A percentile compares a stretch with the other conserved stretches of the same genome.
Conservation (phyloP, 345 rosid species). For the Corchorus olitorius region DNA sequence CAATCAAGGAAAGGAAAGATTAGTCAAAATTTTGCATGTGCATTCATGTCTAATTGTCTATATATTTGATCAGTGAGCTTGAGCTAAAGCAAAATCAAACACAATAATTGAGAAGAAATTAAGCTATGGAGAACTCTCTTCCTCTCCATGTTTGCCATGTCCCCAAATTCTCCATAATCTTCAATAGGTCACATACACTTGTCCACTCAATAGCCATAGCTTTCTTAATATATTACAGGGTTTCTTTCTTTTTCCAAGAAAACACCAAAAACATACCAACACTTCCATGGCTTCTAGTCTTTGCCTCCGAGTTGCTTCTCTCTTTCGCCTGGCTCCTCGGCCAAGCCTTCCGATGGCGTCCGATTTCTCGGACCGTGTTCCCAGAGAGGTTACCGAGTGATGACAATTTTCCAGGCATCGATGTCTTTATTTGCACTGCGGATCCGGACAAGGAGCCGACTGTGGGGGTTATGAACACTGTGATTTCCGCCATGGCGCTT, state of each 20-base stretch:
- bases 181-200: slow-evolving; percentile 31
- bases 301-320: slow-evolving; percentile 31
- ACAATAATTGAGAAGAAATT: neutral
- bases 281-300: slow-evolving; percentile 35
- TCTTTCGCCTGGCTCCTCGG: slow-evolving; percentile 37
- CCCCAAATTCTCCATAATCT: slow-evolving; percentile 23
- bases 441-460: slow-evolving; percentile 40
- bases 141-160: slow-evolving; percentile 34
- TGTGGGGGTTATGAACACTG: slow-evolving; percentile 36
- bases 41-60: too few species aligned
- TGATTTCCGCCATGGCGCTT: slow-evolving; percentile 37
- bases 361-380: slow-evolving; percentile 33
- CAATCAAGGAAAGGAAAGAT: too few species aligned
- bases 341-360: slow-evolving; percentile 36
- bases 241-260: slow-evolving; percentile 30
- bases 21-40: too few species aligned
- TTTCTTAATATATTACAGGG: slow-evolving; percentile 35
- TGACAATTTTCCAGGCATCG: slow-evolving; percentile 28
- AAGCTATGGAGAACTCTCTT: slow-evolving; percentile 27
- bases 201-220: slow-evolving; percentile 35
- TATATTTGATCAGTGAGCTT: neutral
- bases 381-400: slow-evolving; percentile 34
- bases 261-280: neutral
- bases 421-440: slow-evolving; percentile 39
- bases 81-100: neutral